A percentile compares a stretch with the other conserved stretches of the same genome.
Evolutionary conservation across 2,329 filamentous ascomycete genomes (phyloP).

Genomic region (Fusarium guadeloupense): DNA sequence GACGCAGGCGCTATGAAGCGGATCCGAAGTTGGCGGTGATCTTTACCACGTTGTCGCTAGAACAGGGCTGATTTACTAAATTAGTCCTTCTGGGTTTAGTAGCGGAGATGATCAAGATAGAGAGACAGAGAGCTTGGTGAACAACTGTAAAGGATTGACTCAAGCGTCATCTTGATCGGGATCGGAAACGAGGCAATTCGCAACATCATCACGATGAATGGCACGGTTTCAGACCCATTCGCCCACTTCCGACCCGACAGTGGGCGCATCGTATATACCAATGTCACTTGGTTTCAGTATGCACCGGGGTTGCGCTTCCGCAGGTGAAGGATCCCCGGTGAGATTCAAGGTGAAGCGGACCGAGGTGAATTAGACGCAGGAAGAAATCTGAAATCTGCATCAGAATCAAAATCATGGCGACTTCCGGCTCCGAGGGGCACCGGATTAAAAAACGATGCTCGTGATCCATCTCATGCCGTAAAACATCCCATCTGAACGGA

Average conservation of each 20-base stretch:
- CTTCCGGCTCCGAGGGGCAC: slow-evolving; percentile 16
- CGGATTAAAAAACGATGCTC: slow-evolving; percentile 1
- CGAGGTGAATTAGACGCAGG: not conserved
- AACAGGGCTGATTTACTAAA: slow-evolving; percentile 16
- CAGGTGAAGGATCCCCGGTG: not conserved
- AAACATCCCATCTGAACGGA: slow-evolving; percentile 35
- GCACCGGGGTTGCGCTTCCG: no score
- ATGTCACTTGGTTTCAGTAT: no score
- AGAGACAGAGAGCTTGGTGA: no score
- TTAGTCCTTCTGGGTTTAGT: not conserved
- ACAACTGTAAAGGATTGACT: not conserved
- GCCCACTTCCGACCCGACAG: slow-evolving; percentile 28
- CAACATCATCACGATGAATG: not conserved
- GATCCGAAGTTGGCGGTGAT: slow-evolving; percentile 8
- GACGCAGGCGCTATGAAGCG: not conserved
- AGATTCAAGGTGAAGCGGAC: slow-evolving; percentile 1
- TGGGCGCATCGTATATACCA: slow-evolving; percentile 23
- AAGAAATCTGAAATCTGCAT: no score
- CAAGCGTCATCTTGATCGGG: slow-evolving; percentile 8
- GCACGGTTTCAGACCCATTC: no score
- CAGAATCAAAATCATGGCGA: slow-evolving; percentile 15
- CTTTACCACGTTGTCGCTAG: slow-evolving; percentile 4
- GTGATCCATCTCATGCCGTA: slow-evolving; percentile 13
- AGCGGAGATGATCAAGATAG: not conserved
- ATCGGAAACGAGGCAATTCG: not conserved